Evolutionary conservation across 1,284 basidiomycete genomes (phyloP).

Genomic region (Golubevia pallescens): DNA sequence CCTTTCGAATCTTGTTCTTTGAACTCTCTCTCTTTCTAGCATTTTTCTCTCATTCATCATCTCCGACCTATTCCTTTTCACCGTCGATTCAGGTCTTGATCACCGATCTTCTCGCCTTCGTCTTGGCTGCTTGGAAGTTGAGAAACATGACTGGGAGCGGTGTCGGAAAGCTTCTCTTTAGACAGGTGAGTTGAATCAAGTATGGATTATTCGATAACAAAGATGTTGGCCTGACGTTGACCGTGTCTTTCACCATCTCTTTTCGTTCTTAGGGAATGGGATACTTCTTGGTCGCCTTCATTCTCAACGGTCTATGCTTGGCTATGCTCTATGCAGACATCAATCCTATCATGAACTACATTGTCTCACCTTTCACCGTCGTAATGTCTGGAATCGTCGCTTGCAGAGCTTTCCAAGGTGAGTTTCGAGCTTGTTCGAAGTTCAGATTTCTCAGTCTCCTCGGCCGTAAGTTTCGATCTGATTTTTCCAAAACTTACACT

Average conservation of each 20-base stretch:
- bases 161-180: not conserved
- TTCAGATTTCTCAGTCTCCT: no score
- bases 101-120: not conserved
- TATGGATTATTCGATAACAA: not conserved
- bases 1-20: no score
- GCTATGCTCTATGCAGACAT: not conserved
- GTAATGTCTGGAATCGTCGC: not conserved
- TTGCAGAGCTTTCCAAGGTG: not conserved
- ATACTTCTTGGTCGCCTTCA: not conserved
- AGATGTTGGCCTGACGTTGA: no score
- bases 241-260: not conserved
- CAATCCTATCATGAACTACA: not conserved
- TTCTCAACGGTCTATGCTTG: not conserved
- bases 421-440: not conserved
- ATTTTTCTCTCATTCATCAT: no score
- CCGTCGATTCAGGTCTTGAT: not conserved
- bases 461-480: no score
- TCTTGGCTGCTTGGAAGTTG: not conserved
- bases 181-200: not conserved
- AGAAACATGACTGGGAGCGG: not conserved
- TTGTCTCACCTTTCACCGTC: not conserved
- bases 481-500: no score
- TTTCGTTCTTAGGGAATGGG: not conserved
- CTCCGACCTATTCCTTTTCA: no score
- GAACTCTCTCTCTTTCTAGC: no score